Base-by-base conservation (phyloP, 495 filamentous ascomycete genomes). In the Talaromyces liani region DNA sequence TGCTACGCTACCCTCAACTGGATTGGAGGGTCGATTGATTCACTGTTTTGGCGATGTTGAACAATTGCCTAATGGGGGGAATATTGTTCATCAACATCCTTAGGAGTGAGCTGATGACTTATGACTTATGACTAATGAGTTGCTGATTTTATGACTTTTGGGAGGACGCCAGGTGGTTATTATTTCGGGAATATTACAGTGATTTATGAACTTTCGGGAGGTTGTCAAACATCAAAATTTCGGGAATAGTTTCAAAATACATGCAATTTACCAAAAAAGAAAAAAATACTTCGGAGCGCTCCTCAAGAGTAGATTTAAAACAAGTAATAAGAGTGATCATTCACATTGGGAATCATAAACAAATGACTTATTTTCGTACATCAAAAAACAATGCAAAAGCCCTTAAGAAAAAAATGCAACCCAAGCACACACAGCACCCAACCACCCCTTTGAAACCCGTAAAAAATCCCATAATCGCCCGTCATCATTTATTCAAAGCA, bases 31-130 rank as follows among this genome's bases (percentile, higher is more conserved):
- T 6, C 25, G 61, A 0, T 60, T 70, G n/a, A 24, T 72, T 2
- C 12, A 41, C 9, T 53, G 70, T 60, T 74, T 74, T 51, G 65
- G 41, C 1, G 49, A 64, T 20, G 66, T 66, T 39, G 3, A 55
- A 14, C 6, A 24, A 6, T 49, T 20, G 6, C n/a, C n/a, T 9
- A 9, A 7, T 12, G 18, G 45, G 45, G 10, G 3, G 18, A 8
- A 4, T 12, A 18, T 6, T 4, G 9, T 49, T 49, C 36, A 3
- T 16, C 36, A 1, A 3, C 12, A 49, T 9, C 2, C 8, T 36
- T 12, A 12, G 6, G 7, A 9, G 7, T 18, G 45, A 49, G 16
- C 14, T 49, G 6, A 49, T 49, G 45, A 49, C 45, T 49, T 7
- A 49, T 20, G 45, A 49, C n/a, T 49, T 20, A 20, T 9, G 45